phyloP scores from a whole-genome alignment of 345 rosid genomes.

The Adansonia digitata region DNA sequence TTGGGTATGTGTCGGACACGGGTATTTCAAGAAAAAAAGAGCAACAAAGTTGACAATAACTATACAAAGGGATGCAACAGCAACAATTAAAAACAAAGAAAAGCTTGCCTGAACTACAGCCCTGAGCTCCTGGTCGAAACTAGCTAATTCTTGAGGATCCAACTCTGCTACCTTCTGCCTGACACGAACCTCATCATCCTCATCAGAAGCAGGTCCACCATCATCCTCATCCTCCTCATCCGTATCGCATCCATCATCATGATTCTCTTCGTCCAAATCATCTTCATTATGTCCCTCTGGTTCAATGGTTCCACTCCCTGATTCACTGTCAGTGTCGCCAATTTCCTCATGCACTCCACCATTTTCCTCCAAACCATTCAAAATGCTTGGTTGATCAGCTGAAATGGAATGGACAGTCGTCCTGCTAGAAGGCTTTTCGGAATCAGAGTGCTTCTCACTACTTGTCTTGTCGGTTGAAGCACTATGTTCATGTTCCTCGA shows the following conservation, averaged over 20 bases:
- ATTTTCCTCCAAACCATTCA: slow-evolving; percentile 59
- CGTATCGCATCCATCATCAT: slow-evolving; percentile 60
- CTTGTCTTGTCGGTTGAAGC: slow-evolving; percentile 49
- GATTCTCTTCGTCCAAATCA: slow-evolving; percentile 69
- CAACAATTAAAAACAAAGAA: background rate
- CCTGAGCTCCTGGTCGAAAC: slow-evolving; percentile 82
- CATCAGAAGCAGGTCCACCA: slow-evolving; percentile 73
- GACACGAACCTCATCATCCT: slow-evolving; percentile 80
- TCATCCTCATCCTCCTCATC: slow-evolving; percentile 45
- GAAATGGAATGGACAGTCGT: slow-evolving; percentile 36
- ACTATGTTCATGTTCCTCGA: slow-evolving; percentile 69
- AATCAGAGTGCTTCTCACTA: slow-evolving; percentile 57
- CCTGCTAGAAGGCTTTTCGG: slow-evolving; percentile 51
- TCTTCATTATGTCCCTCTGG: slow-evolving; percentile 27
- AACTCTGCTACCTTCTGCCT: slow-evolving; percentile 77
- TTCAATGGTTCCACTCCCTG: slow-evolving; percentile 71
- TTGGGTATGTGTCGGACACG: too few species aligned
- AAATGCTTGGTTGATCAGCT: slow-evolving; percentile 39
- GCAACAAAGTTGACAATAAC: background rate
- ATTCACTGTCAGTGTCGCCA: slow-evolving; percentile 71
- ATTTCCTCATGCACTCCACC: slow-evolving; percentile 51
- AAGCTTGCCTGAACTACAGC: slow-evolving; percentile 84
- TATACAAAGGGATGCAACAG: background rate
- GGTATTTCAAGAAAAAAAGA: background rate
- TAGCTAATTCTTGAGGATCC: slow-evolving; percentile 72